These are phyloP conservation scores for Millerago galiae DNA, from an alignment of 805 yeast species.

Conservation along the genomic window DNA sequence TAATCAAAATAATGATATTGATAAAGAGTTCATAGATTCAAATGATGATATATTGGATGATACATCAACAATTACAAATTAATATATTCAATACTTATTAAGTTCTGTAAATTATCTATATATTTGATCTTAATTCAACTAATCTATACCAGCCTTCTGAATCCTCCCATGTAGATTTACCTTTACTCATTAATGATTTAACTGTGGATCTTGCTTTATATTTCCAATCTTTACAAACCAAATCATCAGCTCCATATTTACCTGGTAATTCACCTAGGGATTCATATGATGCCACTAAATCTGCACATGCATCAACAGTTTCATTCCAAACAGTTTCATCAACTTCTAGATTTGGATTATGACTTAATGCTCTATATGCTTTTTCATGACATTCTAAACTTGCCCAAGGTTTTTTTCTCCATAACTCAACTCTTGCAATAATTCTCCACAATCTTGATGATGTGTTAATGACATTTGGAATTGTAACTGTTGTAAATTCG, in stretches of 20 bases:
- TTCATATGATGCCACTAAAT: conserved; percentile 79
- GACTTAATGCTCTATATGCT: conserved; percentile 69
- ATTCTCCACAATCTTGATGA: conserved; percentile 66
- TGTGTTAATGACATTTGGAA: conserved; percentile 66
- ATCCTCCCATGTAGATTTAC: conserved; percentile 74
- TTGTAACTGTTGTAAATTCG: conserved; percentile 59
- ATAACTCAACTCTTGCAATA: conserved; percentile 77
- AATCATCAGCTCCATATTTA: conserved; percentile 67
- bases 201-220: conserved; percentile 71
- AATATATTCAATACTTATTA: background rate
- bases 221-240: conserved; percentile 92
- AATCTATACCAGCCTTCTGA: conserved; percentile 70
- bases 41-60: conserved; percentile 1
- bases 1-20: background rate
- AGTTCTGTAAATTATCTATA: conserved; percentile 1
- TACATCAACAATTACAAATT: background rate
- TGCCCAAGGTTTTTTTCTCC: conserved; percentile 86
- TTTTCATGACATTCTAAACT: conserved; percentile 81
- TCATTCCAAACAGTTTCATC: conserved; percentile 65
- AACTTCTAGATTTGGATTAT: conserved; percentile 55
- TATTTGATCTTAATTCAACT: conserved; percentile 28
- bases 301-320: conserved; percentile 73
- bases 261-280: conserved; percentile 83
- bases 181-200: conserved; percentile 72
- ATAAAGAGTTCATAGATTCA: background rate